Conservation (phyloP, 495 filamentous ascomycete species). For the Pyronema domesticum region DNA sequence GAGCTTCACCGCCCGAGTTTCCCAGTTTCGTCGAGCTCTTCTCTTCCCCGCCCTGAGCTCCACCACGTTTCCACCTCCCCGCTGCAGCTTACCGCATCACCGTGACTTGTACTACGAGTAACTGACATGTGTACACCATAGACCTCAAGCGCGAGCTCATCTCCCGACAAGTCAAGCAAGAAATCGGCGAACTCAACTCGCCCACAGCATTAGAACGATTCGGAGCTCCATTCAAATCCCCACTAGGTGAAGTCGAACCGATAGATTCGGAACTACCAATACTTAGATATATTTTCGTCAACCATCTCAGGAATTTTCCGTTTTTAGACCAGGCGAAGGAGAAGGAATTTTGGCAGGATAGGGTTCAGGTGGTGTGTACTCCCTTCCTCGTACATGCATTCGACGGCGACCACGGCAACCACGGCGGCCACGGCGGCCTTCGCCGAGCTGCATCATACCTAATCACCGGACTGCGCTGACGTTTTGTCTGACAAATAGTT, state of each 20-base stretch:
- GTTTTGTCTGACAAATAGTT: slow-evolving; percentile 41
- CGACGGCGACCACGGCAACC: neutral
- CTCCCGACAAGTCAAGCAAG: slow-evolving; percentile 67
- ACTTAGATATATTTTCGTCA: slow-evolving; percentile 90
- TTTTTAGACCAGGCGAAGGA: slow-evolving; percentile 90
- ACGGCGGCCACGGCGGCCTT: neutral
- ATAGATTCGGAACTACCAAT: slow-evolving; percentile 89
- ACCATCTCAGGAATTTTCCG: slow-evolving; percentile 93
- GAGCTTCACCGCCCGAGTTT: neutral
- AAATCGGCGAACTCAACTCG: slow-evolving; percentile 81
- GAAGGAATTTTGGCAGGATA: slow-evolving; percentile 99
- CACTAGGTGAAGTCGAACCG: slow-evolving; percentile 79
- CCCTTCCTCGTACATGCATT: neutral
- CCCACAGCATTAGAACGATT: slow-evolving; percentile 89
- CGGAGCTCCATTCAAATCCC: slow-evolving; percentile 83
- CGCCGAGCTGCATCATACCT: neutral
- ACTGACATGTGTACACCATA: slow-evolving; percentile 29
- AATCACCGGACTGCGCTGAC: neutral
- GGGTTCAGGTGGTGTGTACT: slow-evolving; percentile 69
- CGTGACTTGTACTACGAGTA: neutral
- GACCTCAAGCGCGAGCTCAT: slow-evolving; percentile 93
- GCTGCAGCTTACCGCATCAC: neutral
- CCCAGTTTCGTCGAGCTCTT: slow-evolving; percentile 9
- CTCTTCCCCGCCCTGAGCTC: neutral
- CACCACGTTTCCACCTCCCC: neutral